Evolutionary conservation across 1,284 basidiomycete genomes (phyloP), one percentile per base, ranked within the genome.

Genomic region (Sparassis latifolia): DNA sequence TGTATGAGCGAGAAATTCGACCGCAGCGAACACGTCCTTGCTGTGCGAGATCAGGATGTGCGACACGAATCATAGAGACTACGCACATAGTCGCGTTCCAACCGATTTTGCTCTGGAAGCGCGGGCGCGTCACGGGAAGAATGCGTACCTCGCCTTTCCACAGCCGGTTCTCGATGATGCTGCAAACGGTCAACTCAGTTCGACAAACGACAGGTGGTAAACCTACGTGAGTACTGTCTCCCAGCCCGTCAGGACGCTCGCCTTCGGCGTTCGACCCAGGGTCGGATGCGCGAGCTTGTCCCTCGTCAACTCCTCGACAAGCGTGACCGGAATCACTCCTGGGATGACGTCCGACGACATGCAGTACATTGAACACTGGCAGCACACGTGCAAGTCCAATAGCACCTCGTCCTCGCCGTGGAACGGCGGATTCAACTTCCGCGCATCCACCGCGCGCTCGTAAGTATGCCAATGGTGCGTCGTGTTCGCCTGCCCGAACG

Each of bases 401-500:
- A 86, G 62, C 20, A 20, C 20, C 20, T 20, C 20, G 52, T 79
- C 84, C 55, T 82, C 77, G 49, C 80, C 76, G 40, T 74, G 69
- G 57, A 82, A 81, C n/a, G 84, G 80, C 12, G 82, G 78, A 27
- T 75, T 79, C 31, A 89, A 75, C 55, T 76, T 77, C 44, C 74
- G 69, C 9, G 83, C 75, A 60, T 87, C 84, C 27, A 89, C 75
- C 2, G 83, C 83, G 51, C 73, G 77, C 50, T 74, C 73, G 59
- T 89, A 90, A 47, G 72, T 74, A 62, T 91, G 88, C 58, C 87
- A 89, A 62, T 91, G 88, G 61, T 91, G 88, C 0, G 87, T 86
- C 55, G 76, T 70, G 63, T 89, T 87, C n/a, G 60, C 58, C 40
- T 66, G 68, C 0, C 72, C 72, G 48, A 75, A 74, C 0, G 70